These are phyloP conservation scores for Aleurites moluccanus DNA, from an alignment of 441 rosid genomes.

Conservation along the genomic window DNA sequence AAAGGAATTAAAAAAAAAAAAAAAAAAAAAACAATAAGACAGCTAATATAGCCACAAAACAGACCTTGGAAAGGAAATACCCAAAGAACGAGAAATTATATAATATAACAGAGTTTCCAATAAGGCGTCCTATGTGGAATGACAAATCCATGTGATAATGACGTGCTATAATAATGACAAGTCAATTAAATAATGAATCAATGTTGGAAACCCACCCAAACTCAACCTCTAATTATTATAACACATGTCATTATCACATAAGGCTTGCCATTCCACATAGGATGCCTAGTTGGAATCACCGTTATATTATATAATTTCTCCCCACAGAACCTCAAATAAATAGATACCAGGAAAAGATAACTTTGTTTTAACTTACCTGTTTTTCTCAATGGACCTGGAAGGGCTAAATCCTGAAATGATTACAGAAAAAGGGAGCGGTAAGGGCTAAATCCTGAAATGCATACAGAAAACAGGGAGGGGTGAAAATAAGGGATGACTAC, in stretches of 20 bases:
- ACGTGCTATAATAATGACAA: too few species aligned
- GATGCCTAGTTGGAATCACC: too few species aligned
- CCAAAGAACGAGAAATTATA: too few species aligned
- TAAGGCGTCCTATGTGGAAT: too few species aligned
- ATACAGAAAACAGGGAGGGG: slow-evolving; percentile 19
- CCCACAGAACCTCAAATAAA: slow-evolving; percentile 7
- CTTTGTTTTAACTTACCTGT: slow-evolving; percentile 41
- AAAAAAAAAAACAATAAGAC: background rate
- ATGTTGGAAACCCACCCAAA: too few species aligned
- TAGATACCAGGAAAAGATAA: slow-evolving; percentile 1
- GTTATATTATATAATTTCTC: too few species aligned
- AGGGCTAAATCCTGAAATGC: slow-evolving; percentile 64
- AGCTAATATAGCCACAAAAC: background rate
- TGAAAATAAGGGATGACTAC: slow-evolving; percentile 1
- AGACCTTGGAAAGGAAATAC: slow-evolving; percentile 2
- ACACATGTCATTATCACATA: too few species aligned
- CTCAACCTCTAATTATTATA: too few species aligned
- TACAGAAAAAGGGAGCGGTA: slow-evolving; percentile 21
- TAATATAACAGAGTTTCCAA: too few species aligned
- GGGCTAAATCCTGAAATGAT: slow-evolving; percentile 64
- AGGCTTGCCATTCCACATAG: too few species aligned
- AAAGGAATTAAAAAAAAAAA: background rate
- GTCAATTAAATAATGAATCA: too few species aligned
- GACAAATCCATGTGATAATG: too few species aligned
- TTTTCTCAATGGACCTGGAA: slow-evolving; percentile 52